These are phyloP conservation scores for Erodium moschatum DNA, from an alignment of 441 rosid genomes.

Conservation along the genomic window DNA sequence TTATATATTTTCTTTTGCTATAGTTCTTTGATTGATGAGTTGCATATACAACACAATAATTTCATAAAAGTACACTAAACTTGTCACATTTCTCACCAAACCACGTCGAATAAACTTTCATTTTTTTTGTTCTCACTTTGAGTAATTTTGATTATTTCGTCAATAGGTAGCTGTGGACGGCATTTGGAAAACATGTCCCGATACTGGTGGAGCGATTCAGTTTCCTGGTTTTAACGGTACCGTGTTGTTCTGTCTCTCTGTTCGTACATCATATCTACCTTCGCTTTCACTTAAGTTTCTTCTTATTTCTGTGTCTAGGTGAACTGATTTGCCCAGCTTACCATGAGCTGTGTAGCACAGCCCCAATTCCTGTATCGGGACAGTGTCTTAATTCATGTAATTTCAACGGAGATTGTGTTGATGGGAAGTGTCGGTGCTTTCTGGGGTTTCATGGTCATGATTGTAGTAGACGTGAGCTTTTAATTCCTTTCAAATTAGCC, in stretches of 20 bases:
- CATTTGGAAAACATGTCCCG: constrained; percentile 79
- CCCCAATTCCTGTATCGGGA: constrained; percentile 47
- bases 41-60: no score
- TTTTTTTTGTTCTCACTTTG: background rate
- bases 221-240: constrained; percentile 91
- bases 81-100: no score
- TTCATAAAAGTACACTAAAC: no score
- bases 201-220: constrained; percentile 76
- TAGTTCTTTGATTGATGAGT: background rate
- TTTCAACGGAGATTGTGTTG: constrained; percentile 83
- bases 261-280: constrained; percentile 5
- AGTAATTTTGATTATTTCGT: constrained; percentile 9
- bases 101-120: no score
- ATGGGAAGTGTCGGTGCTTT: constrained; percentile 78
- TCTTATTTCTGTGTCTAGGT: constrained; percentile 39
- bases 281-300: constrained; percentile 17
- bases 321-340: constrained; percentile 82
- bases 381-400: constrained; percentile 73
- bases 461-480: constrained; percentile 69
- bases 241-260: constrained; percentile 2
- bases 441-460: constrained; percentile 85
- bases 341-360: constrained; percentile 68
- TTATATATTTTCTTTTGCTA: background rate
- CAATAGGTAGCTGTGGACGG: constrained; percentile 93
- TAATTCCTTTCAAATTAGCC: constrained; percentile 9